Percentiles rank a stretch among this genome's conserved stretches.
Conservation (phyloP, 106 monocot species). For the Acorus gramineus region DNA sequence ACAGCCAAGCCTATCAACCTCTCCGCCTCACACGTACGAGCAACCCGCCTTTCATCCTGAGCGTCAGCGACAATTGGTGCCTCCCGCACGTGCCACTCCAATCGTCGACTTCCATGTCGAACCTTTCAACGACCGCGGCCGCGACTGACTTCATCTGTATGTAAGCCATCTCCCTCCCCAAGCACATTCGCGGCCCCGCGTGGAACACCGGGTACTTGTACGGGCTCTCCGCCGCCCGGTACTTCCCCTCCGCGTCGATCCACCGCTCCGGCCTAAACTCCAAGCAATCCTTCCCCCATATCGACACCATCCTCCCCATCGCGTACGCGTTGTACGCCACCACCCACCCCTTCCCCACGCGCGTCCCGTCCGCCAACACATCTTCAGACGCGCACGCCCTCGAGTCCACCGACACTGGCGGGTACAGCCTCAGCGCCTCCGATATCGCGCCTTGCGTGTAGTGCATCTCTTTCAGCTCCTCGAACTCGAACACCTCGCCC, state of each 20-base stretch:
- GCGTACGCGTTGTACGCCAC: constrained; percentile 15
- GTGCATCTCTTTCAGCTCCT: constrained; percentile 12
- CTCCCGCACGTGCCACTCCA: constrained; percentile 1
- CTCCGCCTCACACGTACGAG: background rate
- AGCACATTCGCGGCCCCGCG: background rate
- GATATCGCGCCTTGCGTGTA: constrained; percentile 14
- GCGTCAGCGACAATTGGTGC: background rate
- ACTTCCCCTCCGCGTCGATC: too few relatives aligned
- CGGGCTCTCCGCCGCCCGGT: too few relatives aligned
- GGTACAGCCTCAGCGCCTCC: constrained; percentile 18
- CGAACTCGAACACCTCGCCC: background rate
- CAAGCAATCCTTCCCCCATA: constrained; percentile 17
- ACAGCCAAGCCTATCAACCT: too few relatives aligned
- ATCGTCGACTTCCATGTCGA: constrained; percentile 3
- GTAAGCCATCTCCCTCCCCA: constrained; percentile 15
- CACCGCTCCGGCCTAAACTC: constrained; percentile 3
- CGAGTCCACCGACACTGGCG: background rate
- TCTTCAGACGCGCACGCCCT: constrained; percentile 3
- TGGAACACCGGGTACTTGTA: too few relatives aligned
- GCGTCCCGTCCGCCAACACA: constrained; percentile 21
- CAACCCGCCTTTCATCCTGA: constrained; percentile 9
- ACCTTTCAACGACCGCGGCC: constrained; percentile 11
- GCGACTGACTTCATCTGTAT: constrained; percentile 16
- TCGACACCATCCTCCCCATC: constrained; percentile 11
- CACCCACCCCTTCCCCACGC: constrained; percentile 9